Evolutionary conservation across 805 yeast species (phyloP), one percentile per base, ranked within the genome.

Genomic region (Lipomyces japonicus): DNA sequence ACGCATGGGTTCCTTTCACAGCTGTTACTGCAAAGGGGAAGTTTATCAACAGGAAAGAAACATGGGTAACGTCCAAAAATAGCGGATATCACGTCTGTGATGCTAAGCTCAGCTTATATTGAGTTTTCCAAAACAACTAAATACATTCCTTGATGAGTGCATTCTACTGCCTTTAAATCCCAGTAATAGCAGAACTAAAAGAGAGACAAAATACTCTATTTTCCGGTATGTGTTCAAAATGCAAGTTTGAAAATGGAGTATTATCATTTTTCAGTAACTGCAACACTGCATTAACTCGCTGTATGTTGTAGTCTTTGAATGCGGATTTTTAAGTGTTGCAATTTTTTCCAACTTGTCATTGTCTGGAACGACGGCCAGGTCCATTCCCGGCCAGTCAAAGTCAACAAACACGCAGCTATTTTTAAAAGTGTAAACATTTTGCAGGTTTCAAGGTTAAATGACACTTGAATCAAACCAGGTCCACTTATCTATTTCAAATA

Each of bases 1-100:
- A 64, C 37, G 58, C 58, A 40, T 67, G 71, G 12, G 68, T 59
- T 2, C 70, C 71, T n/a, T 71, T 54, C 16, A 63, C 68, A 3
- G 69, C 68, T 7, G 71, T 68, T 19, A 67, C 71, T 1, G 68
- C 68, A 46, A 65, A 66, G 1, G 71, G 71, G 48, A 53, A 67
- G 70, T 62, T 71, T 71, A 67, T 6, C 71, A 71, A 23, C 63
- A 65, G 19, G 70, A 70, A 47, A 68, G 71, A 59, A 67, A 67
- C 63, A 67, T 60, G 2, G 71, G 71, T 25, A 67, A 54, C n/a
- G 69, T 67, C 71, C 71, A 67, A 37, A 67, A 61, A 45, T 67
- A 67, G 23, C 67, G 48, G 51, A 58, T 49, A 18, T 59, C 31
- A 28, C 31, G 16, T 6, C 61, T 32, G 63, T 61, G 28, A 61